A percentile compares a stretch with the other conserved stretches of the same genome.
Evolutionary conservation across 331 rosid genomes (phyloP).

Genomic region (Rhamnella rubrinervis): DNA sequence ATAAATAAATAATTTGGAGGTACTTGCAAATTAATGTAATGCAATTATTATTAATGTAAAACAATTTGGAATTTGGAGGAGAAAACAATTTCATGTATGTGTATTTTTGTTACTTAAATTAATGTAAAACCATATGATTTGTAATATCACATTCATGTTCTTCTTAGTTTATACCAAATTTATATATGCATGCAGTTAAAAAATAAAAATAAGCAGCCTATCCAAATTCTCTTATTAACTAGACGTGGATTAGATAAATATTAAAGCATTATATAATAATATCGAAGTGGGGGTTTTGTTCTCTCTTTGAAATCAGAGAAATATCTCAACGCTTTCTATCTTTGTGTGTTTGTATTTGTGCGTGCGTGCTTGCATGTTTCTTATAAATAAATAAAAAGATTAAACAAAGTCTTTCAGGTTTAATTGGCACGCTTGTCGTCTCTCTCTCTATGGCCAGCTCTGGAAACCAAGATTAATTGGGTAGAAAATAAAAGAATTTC

Average conservation of each 20-base stretch:
- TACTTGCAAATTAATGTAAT: no score
- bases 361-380: constrained; percentile 29
- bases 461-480: not conserved
- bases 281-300: no score
- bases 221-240: not conserved
- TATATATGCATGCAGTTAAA: no score
- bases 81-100: not conserved
- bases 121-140: constrained; percentile 8
- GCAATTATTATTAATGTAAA: no score
- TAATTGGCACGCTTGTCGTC: constrained; percentile 28
- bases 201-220: not conserved
- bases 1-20: no score
- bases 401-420: constrained; percentile 8
- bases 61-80: no score
- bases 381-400: not conserved
- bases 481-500: not conserved
- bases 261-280: no score
- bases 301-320: not conserved
- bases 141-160: not conserved
- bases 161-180: not conserved
- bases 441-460: not conserved
- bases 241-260: not conserved
- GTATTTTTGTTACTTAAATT: not conserved
- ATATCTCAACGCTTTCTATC: no score
- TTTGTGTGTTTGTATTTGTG: not conserved